Conservation (phyloP, 2,329 filamentous ascomycete genomes). For the Exophiala bonariae region DNA sequence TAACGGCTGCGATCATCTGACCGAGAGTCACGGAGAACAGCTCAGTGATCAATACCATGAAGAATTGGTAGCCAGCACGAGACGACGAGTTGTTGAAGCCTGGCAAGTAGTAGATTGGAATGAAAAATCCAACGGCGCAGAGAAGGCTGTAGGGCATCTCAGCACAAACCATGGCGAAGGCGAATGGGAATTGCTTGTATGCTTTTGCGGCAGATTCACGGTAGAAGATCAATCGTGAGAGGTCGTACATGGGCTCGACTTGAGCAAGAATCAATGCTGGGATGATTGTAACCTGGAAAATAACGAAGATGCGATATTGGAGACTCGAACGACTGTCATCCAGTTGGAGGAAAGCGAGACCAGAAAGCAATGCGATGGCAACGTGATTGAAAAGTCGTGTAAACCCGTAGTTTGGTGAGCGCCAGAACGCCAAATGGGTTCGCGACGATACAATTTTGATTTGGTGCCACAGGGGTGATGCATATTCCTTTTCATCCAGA, state of each 20-base stretch:
- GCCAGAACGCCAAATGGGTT: conserved; percentile 78
- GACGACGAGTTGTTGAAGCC: conserved; percentile 64
- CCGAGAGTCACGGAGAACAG: conserved; percentile 79
- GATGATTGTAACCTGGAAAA: conserved; percentile 83
- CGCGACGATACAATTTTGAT: conserved; percentile 72
- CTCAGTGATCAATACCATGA: conserved; percentile 81
- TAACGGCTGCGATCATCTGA: conserved; percentile 74
- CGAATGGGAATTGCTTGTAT: conserved; percentile 79
- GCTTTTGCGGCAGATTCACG: conserved; percentile 84
- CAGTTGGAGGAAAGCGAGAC: conserved; percentile 76
- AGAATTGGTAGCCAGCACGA: conserved; percentile 81
- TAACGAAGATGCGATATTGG: conserved; percentile 84
- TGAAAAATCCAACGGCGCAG: conserved; percentile 77
- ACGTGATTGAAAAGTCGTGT: conserved; percentile 84
- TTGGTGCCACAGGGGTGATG: conserved; percentile 77
- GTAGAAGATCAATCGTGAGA: conserved; percentile 79
- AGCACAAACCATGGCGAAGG: conserved; percentile 72
- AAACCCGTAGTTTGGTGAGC: conserved; percentile 85
- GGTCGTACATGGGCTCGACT: conserved; percentile 80
- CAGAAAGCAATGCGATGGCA: conserved; percentile 73
- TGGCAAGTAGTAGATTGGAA: conserved; percentile 82
- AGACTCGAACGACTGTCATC: conserved; percentile 73
- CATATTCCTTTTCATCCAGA: conserved; percentile 71
- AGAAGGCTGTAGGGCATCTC: conserved; percentile 83
- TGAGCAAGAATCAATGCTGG: conserved; percentile 81